A percentile compares a stretch with the other conserved stretches of the same genome.
These are phyloP conservation scores for Cylindricascospora bacillispora DNA, from an alignment of 1,139 yeast genomes.

Conservation along the genomic window DNA sequence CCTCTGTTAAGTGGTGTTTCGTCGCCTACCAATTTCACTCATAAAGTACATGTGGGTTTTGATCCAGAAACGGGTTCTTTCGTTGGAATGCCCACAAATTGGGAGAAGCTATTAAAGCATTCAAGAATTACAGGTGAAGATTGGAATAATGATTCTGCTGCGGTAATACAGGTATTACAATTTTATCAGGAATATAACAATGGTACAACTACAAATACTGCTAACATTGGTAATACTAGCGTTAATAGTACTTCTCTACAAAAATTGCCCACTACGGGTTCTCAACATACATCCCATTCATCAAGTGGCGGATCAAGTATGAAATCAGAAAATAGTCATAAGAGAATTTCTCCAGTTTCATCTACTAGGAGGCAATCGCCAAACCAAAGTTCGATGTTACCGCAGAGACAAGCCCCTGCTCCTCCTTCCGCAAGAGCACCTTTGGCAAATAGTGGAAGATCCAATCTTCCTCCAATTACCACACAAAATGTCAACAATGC, in stretches of 20 bases:
- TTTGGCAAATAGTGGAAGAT: too few relatives aligned
- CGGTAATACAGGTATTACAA: conserved; percentile 84
- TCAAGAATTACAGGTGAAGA: conserved; percentile 74
- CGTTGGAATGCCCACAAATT: conserved; percentile 68
- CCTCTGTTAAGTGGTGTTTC: conserved; percentile 74
- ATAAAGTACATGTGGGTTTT: conserved; percentile 50
- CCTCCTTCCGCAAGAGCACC: conserved; percentile 26
- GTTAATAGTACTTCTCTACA: background rate
- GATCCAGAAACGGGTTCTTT: conserved; percentile 64
- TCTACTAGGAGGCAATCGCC: background rate
- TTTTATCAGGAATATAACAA: conserved; percentile 43
- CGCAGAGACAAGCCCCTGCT: conserved; percentile 37
- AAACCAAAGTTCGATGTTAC: conserved; percentile 20
- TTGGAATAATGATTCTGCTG: conserved; percentile 73
- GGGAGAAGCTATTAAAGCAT: conserved; percentile 63
- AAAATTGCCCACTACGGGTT: too few relatives aligned
- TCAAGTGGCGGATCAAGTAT: background rate
- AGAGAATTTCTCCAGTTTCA: too few relatives aligned
- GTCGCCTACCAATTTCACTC: conserved; percentile 67
- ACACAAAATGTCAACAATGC: background rate
- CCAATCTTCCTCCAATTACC: background rate
- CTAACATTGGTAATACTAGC: too few relatives aligned
- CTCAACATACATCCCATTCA: background rate
- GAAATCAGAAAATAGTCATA: too few relatives aligned
- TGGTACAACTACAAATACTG: conserved; percentile 1